phyloP scores from a whole-genome alignment of 495 filamentous ascomycete species.

The Penicillium daleae region DNA sequence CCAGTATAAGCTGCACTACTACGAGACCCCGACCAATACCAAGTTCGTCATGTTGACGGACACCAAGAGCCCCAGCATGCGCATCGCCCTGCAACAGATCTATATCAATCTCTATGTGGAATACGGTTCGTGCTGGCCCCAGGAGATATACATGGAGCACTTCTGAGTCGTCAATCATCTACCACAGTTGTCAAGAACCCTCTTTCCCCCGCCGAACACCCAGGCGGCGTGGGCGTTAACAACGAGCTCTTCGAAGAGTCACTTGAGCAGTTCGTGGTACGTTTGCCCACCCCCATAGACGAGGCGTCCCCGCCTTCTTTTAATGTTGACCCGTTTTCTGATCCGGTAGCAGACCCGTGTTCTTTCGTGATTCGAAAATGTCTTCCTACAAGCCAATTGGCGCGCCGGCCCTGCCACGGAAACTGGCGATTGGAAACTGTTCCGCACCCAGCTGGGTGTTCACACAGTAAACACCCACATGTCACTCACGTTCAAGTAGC shows the following conservation, averaged over 20 bases:
- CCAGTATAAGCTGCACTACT: slow-evolving; percentile 98
- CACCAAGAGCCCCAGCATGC: slow-evolving; percentile 83
- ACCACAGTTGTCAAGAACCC: slow-evolving; percentile 88
- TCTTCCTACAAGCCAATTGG: background rate
- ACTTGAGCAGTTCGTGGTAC: slow-evolving; percentile 80
- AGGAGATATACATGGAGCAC: background rate
- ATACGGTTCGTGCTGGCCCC: slow-evolving; percentile 64
- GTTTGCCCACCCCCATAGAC: slow-evolving; percentile 15
- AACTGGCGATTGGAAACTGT: background rate
- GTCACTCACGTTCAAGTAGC: background rate
- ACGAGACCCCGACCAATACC: slow-evolving; percentile 93
- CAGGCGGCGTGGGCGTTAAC: slow-evolving; percentile 82
- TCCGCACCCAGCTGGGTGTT: background rate
- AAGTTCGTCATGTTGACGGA: slow-evolving; percentile 98
- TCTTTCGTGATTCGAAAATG: slow-evolving; percentile 29
- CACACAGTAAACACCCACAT: background rate
- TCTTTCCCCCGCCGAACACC: slow-evolving; percentile 86
- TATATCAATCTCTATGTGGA: slow-evolving; percentile 98
- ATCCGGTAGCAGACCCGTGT: slow-evolving; percentile 43
- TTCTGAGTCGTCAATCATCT: slow-evolving; percentile 11
- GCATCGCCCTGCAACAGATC: slow-evolving; percentile 93
- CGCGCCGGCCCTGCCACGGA: background rate
- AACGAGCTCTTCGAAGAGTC: slow-evolving; percentile 95
- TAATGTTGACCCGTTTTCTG: slow-evolving; percentile 27
- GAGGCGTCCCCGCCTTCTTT: slow-evolving; percentile 1